These are phyloP conservation scores for Recurvomyces mirabilis DNA, from an alignment of 495 filamentous ascomycete genomes.

Conservation along the genomic window DNA sequence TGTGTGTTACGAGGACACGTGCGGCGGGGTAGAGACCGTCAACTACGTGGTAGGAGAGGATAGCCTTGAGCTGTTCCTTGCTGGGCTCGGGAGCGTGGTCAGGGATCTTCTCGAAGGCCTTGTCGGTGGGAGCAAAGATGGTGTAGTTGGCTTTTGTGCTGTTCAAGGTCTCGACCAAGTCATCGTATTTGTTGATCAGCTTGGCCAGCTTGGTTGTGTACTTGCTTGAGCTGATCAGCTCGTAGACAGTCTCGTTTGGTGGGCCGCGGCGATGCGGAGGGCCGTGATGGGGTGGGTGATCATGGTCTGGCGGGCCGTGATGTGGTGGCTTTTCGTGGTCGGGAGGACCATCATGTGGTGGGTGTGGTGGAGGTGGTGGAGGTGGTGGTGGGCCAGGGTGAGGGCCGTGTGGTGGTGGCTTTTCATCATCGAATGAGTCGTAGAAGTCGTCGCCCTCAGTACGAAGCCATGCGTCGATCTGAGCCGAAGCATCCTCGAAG, in stretches of 20 bases:
- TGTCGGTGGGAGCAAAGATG: constrained; percentile 67
- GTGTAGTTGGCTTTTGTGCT: constrained; percentile 60
- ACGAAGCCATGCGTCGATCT: constrained; percentile 36
- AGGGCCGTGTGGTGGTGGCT: constrained; percentile 22
- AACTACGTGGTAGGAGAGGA: constrained; percentile 62
- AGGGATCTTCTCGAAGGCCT: constrained; percentile 59
- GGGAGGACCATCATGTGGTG: constrained; percentile 17
- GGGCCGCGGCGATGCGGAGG: constrained; percentile 25
- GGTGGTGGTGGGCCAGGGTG: constrained; percentile 10
- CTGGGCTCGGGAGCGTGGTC: constrained; percentile 42
- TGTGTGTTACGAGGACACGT: constrained; percentile 49
- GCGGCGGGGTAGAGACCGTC: constrained; percentile 49
- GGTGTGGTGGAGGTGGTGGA: too few species aligned
- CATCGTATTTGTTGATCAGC: constrained; percentile 56
- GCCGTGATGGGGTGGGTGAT: constrained; percentile 20
- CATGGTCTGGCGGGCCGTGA: constrained; percentile 14
- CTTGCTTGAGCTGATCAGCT: constrained; percentile 60
- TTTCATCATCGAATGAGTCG: constrained; percentile 26
- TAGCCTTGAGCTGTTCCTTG: constrained; percentile 51
- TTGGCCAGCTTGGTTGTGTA: constrained; percentile 65
- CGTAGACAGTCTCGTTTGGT: constrained; percentile 62
- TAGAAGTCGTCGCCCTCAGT: constrained; percentile 18
- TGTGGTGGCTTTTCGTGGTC: too few species aligned
- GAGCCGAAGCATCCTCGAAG: constrained; percentile 32
- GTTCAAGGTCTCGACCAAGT: constrained; percentile 58